Evolutionary conservation across 257 asterid genomes (phyloP), one percentile per base, ranked within the genome.

Genomic region (Cordia subcordata): DNA sequence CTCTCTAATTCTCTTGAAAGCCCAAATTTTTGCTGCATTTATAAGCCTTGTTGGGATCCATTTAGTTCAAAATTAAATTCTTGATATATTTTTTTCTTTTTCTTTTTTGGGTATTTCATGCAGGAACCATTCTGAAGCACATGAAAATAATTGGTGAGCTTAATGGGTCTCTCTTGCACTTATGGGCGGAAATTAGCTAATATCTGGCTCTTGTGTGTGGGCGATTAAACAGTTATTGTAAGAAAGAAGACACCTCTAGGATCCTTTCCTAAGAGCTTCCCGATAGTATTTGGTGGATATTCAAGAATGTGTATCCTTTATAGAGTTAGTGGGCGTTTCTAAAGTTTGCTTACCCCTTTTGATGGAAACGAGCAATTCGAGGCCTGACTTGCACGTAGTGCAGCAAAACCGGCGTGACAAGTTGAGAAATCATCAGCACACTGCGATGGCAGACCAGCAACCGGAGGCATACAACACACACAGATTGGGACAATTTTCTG

Each of bases 321-420:
- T 13, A 10, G 4, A 38, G 44, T 11, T 6, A 38, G 44, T 38
- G 44, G 6, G 44, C 8, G 44, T 5, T 38, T 5, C 44, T 38
- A 11, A n/a, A n/a, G 44, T 38, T 11, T 5, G 44, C 8, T 38
- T 38, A 27, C 4, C 6, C 35, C 35, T 27, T 42, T 13, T 1
- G 0, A 50, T 16, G 22, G 22, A 82, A 64, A 85, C 66, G 71
- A 78, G 77, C 55, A 69, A 71, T 14, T 74, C 68, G 10, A 56
- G 80, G 49, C 69, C 83, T 3, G 89, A 82, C 10, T 60, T 77
- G 67, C 96, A 85, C 68, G 86, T 82, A 11, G 94, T 92, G 5
- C 94, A 88, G 50, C 85, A 81, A 72, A 82, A 84, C 76, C 87
- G 94, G 18, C 77, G 96, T 8, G 90, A 88, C 27, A 83, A 79